Base-by-base conservation (phyloP, 192 early-diverging fungal species). In the Kickxella alabastrina region DNA sequence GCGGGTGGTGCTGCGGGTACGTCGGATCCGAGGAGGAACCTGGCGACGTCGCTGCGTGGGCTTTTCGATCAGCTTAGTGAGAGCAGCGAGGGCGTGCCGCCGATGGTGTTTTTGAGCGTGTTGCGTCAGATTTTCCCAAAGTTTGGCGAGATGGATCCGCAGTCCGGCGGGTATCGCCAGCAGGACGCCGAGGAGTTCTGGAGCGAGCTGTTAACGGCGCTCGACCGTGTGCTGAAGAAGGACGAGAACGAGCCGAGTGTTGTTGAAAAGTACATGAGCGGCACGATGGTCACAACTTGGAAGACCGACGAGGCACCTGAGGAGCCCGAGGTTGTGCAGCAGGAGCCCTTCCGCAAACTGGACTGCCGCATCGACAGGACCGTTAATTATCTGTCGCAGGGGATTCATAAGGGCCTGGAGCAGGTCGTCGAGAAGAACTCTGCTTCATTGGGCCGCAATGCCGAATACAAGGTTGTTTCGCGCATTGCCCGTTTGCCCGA, bases 141-240 rank as follows among this genome's bases (percentile, higher is more conserved):
- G 68, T 98, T 95, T 66, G 84, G 79, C 6, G 89, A 97, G 64
- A 77, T 75, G 54, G 87, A 91, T 36, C 65, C 65, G 35, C 74
- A 77, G 31, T 75, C 79, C 18, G 84, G 83, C 25, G 70, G 79
- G 4, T 92, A 74, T 59, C 80, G 86, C 72, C 97, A 99, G 71
- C 97, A 99, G 69, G 97, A 99, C 65, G 97, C 97, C 2, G 93
- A 99, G 64, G 97, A 99, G 61, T 97, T 90, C 71, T 98, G 92
- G 93, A 86, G 84, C 58, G 81, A 94, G 64, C 61, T 98, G 22
- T 62, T 98, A 14, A 80, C 84, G 1, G 79, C 80, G 1, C 60
- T 98, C 31, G 56, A 59, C 32, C 54, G 55, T 6, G 45, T 46
- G 10, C 25, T 62, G 36, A 25, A 31, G 36, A 39, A 36, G 7